phyloP scores from a whole-genome alignment of 2,329 filamentous ascomycete genomes.

The Dactylellina drechsleri region DNA sequence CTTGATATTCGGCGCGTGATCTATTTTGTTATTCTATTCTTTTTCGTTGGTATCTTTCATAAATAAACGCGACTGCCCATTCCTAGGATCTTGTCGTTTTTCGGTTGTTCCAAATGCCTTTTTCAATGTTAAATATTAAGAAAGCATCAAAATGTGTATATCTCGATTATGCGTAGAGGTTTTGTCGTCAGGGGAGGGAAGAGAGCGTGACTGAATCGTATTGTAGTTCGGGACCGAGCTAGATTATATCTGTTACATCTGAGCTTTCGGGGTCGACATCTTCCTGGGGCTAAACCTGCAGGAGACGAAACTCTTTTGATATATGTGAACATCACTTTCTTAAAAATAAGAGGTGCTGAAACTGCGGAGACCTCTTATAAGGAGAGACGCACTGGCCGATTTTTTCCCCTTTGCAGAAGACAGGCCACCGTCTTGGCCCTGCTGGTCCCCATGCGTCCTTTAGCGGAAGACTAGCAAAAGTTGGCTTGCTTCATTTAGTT shows the following conservation, averaged over 20 bases:
- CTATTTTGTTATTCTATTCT: neutral
- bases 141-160: neutral
- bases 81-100: slow-evolving; percentile 17
- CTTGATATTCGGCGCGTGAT: neutral
- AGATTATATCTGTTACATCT: slow-evolving; percentile 50
- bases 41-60: slow-evolving; percentile 24
- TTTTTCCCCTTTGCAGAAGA: slow-evolving; percentile 25
- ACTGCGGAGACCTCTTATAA: slow-evolving; percentile 54
- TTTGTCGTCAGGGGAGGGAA: slow-evolving; percentile 8
- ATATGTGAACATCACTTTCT: slow-evolving; percentile 48
- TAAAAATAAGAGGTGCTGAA: slow-evolving; percentile 53
- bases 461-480: slow-evolving; percentile 44
- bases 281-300: slow-evolving; percentile 48
- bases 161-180: neutral
- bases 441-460: slow-evolving; percentile 44
- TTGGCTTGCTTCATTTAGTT: slow-evolving; percentile 53
- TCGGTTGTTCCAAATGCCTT: slow-evolving; percentile 9
- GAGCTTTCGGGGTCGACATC: slow-evolving; percentile 46
- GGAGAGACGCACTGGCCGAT: slow-evolving; percentile 38
- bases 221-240: slow-evolving; percentile 11
- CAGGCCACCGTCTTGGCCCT: slow-evolving; percentile 21
- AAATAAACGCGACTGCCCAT: slow-evolving; percentile 31
- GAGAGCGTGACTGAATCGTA: slow-evolving; percentile 1
- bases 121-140: neutral
- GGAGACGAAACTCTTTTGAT: slow-evolving; percentile 54